Percentiles rank a stretch among this genome's conserved stretches.
Conservation (phyloP, 2,329 filamentous ascomycete species). For the Cercospora sp. region DNA sequence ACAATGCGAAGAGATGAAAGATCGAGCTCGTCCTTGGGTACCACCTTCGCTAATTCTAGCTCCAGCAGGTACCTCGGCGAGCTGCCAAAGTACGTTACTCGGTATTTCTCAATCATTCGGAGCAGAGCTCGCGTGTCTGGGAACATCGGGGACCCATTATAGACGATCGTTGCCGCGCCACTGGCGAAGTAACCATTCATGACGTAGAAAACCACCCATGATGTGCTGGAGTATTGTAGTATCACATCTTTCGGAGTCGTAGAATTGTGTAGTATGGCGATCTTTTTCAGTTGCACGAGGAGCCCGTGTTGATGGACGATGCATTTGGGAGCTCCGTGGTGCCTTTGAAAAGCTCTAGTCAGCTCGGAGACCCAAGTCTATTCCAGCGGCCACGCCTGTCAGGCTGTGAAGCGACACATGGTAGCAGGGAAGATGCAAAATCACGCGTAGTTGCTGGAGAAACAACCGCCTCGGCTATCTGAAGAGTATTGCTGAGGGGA, state of each 20-base stretch:
- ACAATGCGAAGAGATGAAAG: constrained; percentile 46
- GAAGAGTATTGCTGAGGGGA: neutral
- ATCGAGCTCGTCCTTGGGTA: constrained; percentile 44
- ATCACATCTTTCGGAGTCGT: constrained; percentile 44
- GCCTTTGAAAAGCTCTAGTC: constrained; percentile 19
- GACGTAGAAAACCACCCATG: constrained; percentile 52
- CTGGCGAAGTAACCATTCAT: constrained; percentile 26
- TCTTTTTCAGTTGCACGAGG: constrained; percentile 49
- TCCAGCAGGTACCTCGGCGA: constrained; percentile 50
- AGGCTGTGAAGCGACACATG: neutral
- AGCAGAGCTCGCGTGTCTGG: constrained; percentile 43
- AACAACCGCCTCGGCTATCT: too few species aligned
- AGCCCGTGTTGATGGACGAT: constrained; percentile 48
- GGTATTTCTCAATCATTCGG: constrained; percentile 41
- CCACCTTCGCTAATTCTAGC: constrained; percentile 41
- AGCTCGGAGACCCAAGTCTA: neutral
- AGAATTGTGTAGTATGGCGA: constrained; percentile 48
- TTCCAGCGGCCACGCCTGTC: neutral
- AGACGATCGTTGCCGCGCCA: constrained; percentile 47
- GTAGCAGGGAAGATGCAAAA: too few species aligned
- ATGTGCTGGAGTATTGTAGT: constrained; percentile 51
- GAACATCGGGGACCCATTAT: constrained; percentile 49
- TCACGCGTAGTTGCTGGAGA: too few species aligned
- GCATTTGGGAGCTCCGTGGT: constrained; percentile 49
- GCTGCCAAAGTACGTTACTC: constrained; percentile 48